Base-by-base conservation (phyloP, 139 green algal genomes). In the Spirogloea muscicola region DNA sequence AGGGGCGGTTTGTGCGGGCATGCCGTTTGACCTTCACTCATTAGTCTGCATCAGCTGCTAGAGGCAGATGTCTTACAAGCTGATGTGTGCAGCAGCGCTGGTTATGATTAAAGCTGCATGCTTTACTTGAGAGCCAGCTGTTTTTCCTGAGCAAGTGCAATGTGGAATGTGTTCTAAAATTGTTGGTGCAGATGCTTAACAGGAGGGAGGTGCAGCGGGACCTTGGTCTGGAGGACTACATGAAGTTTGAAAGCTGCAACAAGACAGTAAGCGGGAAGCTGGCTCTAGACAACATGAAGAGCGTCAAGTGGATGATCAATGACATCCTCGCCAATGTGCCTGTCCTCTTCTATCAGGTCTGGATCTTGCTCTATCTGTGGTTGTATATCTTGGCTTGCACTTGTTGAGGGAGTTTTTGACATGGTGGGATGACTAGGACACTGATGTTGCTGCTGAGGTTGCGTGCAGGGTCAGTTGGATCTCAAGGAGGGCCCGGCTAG, bases 401-500 rank as follows among this genome's bases (percentile, higher is more conserved):
- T n/a, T n/a, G 46, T 21, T 55, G 46, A n/a, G n/a, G n/a, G n/a
- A n/a, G n/a, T n/a, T n/a, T n/a, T n/a, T n/a, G n/a, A n/a, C n/a
- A n/a, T n/a, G n/a, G n/a, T n/a, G n/a, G n/a, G n/a, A n/a, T n/a
- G n/a, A n/a, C n/a, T n/a, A n/a, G n/a, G n/a, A n/a, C n/a, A n/a
- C n/a, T n/a, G n/a, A n/a, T n/a, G n/a, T n/a, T n/a, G n/a, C n/a
- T n/a, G n/a, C n/a, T n/a, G n/a, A n/a, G n/a, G n/a, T 55, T 21
- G 46, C 21, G 46, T 68, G 27, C 59, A 68, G 59, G 59, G 59
- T 5, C 59, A 68, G 27, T 7, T 68, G 27, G 59, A 68, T 68
- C 5, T 38, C 13, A 68, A 68, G 59, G 59, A 68, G 59, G 59
- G 59, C 59, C 59, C 59, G 10, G 59, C 59, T 6, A 68, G 59